Evolutionary conservation across 148 eudicot species (phyloP).

Genomic region (Polygonum aviculare): DNA sequence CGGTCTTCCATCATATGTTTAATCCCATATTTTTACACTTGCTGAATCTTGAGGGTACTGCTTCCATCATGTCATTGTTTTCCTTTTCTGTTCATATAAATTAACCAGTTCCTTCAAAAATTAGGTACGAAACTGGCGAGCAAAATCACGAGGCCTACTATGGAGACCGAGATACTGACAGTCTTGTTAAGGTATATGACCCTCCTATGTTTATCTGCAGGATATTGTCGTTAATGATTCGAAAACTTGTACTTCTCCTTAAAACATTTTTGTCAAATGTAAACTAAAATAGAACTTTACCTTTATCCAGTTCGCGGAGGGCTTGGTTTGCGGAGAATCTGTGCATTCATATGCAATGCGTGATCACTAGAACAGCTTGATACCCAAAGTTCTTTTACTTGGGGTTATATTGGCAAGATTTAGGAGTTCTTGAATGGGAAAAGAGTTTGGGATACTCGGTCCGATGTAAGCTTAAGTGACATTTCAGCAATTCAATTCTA

Average conservation of each 20-base stretch:
- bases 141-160: slow-evolving; percentile 95
- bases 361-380: too few species aligned
- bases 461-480: too few species aligned
- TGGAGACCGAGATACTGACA: slow-evolving; percentile 95
- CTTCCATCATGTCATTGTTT: not conserved
- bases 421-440: too few species aligned
- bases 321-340: slow-evolving; percentile 25
- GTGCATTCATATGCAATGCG: too few species aligned
- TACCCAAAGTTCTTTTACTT: too few species aligned
- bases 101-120: not conserved
- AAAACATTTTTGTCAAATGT: not conserved
- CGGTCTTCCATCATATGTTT: not conserved
- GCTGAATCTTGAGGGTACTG: not conserved
- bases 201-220: not conserved
- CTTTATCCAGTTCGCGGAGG: slow-evolving; percentile 56
- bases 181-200: slow-evolving; percentile 66
- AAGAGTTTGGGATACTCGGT: too few species aligned
- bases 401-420: too few species aligned
- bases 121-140: slow-evolving; percentile 71
- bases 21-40: not conserved
- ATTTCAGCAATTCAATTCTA: too few species aligned
- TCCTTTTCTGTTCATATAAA: not conserved
- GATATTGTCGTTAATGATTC: not conserved
- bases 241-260: not conserved
- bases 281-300: slow-evolving; percentile 1